Evolutionary conservation across 768 basidiomycete genomes (phyloP), one percentile per base, ranked within the genome.

Genomic region (Kwoniella sp.): DNA sequence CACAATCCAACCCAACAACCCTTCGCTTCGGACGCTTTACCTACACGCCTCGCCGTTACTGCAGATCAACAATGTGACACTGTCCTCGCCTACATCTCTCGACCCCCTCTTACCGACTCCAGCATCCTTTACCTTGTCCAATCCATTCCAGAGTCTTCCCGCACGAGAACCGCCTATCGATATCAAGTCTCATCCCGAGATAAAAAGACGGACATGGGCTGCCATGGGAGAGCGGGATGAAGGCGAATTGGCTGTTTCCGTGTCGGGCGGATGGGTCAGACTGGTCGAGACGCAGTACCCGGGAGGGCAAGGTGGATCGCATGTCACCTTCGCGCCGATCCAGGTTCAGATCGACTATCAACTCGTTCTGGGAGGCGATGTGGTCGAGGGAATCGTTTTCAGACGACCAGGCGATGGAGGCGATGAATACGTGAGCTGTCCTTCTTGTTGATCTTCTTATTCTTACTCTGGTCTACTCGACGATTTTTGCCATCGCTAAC

Each of bases 221-320:
- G 92, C 95, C 0, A 84, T 93, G 57, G 87, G 92, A 66, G 96
- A 98, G 75, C 86, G 88, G 48, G 93, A 95, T 70, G 93, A 97
- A 79, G 96, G 95, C 63, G 96, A 98, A 81, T 79, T 99, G 31
- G 92, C 92, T 4, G 92, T 99, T 72, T 86, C 88, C 12, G 87
- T 98, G n/a, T 73, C 77, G 22, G 78, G 78, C 28, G 80, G 81
- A 23, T 80, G 78, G 77, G 74, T 82, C 5, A 58, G 79, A 26
- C 65, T 80, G 4, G 37, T 75, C 12, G 61, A 74, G 31, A 50
- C 62, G 3, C 56, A 63, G 23, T 65, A 91, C 91, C 9, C 84
- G 84, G 72, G 89, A 89, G 65, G 87, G 89, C 20, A 83, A 86
- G 56, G 81, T 89, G 73, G 88, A 83, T 81, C 87, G 85, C 66